Evolutionary conservation across 2,329 filamentous ascomycete genomes (phyloP).

Genomic region (Colletotrichum somersetense): DNA sequence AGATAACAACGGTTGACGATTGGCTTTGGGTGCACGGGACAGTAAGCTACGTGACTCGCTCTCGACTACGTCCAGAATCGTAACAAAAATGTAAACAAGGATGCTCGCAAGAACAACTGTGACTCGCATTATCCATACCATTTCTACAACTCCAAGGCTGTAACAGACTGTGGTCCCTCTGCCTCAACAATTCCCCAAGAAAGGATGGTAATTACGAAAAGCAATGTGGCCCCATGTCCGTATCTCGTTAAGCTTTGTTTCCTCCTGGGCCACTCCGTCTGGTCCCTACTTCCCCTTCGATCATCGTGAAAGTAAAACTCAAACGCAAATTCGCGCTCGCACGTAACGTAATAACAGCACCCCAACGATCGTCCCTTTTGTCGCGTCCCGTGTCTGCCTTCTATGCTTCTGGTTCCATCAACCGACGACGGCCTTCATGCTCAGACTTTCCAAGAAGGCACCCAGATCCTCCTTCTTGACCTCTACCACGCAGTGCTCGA

Average conservation of each 20-base stretch:
- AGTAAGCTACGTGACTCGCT: not conserved
- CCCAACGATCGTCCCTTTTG: not conserved
- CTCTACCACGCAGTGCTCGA: constrained; percentile 97
- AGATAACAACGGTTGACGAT: not conserved
- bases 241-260: constrained; percentile 29
- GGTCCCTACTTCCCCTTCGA: not conserved
- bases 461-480: constrained; percentile 96
- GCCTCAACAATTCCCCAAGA: not conserved
- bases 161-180: not conserved
- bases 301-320: constrained; percentile 11
- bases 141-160: constrained; percentile 9
- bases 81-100: too few species aligned
- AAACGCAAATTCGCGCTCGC: constrained; percentile 1
- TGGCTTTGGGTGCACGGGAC: not conserved
- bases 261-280: not conserved
- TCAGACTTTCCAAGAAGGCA: constrained; percentile 91
- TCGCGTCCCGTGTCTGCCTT: not conserved
- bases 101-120: not conserved
- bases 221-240: constrained; percentile 22
- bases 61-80: not conserved
- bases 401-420: constrained; percentile 47
- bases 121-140: not conserved
- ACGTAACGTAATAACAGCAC: not conserved
- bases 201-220: constrained; percentile 21
- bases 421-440: constrained; percentile 87